These are phyloP conservation scores for Crucibulum laeve DNA, from an alignment of 768 basidiomycete species.

Conservation along the genomic window DNA sequence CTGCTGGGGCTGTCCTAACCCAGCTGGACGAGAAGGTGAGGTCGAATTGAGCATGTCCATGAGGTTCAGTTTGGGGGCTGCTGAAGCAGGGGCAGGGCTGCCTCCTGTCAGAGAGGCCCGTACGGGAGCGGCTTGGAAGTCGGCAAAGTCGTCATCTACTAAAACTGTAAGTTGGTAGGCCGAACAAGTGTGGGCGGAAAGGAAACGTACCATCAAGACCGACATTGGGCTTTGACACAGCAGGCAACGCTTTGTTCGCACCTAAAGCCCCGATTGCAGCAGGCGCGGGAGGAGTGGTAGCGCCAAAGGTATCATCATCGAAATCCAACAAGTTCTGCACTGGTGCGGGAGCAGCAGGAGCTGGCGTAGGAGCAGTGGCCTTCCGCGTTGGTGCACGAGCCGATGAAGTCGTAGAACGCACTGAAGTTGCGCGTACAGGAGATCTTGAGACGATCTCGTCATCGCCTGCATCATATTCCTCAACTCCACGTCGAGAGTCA, in stretches of 20 bases:
- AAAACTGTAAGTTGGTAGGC: constrained; percentile 8
- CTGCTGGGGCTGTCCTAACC: no score
- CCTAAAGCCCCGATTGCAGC: constrained; percentile 24
- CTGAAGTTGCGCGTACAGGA: constrained; percentile 27
- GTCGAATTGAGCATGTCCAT: constrained; percentile 44
- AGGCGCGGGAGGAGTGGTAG: constrained; percentile 24
- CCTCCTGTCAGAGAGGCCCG: constrained; percentile 20
- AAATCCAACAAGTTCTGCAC: constrained; percentile 74
- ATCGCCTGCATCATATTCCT: constrained; percentile 96
- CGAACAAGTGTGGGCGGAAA: neutral
- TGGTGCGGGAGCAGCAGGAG: constrained; percentile 37
- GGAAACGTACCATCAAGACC: constrained; percentile 36
- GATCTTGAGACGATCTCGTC: constrained; percentile 52
- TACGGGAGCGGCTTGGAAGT: constrained; percentile 75
- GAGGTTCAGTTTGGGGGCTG: constrained; percentile 32
- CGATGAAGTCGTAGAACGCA: constrained; percentile 22
- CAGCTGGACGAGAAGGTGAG: constrained; percentile 23
- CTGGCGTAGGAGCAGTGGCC: constrained; percentile 29
- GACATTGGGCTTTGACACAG: constrained; percentile 28
- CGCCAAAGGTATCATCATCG: constrained; percentile 52
- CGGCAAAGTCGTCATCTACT: constrained; percentile 78
- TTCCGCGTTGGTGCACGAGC: constrained; percentile 29
- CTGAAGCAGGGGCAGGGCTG: constrained; percentile 34
- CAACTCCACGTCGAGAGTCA: constrained; percentile 64
- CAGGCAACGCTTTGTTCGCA: constrained; percentile 54